phyloP scores from a whole-genome alignment of 1,284 basidiomycete species.

The Schizopora paradoxa region DNA sequence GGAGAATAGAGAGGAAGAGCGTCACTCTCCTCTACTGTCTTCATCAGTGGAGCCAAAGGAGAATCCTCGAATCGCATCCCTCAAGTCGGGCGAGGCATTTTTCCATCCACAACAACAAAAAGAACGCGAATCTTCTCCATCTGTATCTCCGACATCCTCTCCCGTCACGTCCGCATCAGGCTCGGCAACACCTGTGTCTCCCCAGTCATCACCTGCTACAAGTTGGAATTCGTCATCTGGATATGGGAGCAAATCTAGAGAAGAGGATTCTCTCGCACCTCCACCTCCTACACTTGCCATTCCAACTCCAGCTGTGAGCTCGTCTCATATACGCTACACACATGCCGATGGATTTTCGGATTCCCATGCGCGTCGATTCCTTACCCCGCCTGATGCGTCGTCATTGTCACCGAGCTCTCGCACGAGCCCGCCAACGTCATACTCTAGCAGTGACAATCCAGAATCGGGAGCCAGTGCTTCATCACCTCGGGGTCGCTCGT shows the following conservation, averaged over 20 bases:
- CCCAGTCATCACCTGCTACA: no score
- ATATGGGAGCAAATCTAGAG: no score
- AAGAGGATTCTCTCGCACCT: not conserved
- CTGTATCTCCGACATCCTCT: slow-evolving; percentile 1
- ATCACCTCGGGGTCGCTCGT: slow-evolving; percentile 16
- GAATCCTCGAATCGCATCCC: slow-evolving; percentile 13
- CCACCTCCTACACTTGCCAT: slow-evolving; percentile 13
- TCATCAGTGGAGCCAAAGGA: slow-evolving; percentile 8
- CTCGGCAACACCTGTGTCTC: not conserved
- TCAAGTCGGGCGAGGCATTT: no score
- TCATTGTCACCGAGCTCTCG: not conserved
- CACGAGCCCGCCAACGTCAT: slow-evolving; percentile 10
- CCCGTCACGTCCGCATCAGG: not conserved
- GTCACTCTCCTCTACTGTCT: no score
- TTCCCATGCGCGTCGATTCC: no score
- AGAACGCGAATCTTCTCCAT: slow-evolving; percentile 3
- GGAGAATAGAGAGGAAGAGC: no score
- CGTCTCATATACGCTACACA: slow-evolving; percentile 4
- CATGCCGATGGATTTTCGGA: slow-evolving; percentile 1
- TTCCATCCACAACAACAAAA: no score
- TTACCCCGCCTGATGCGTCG: no score
- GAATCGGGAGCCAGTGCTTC: no score
- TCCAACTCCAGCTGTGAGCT: slow-evolving; percentile 10
- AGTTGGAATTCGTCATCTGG: no score
- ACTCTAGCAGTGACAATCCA: no score